phyloP scores from a whole-genome alignment of 768 basidiomycete genomes.

The Clavulina sp. region DNA sequence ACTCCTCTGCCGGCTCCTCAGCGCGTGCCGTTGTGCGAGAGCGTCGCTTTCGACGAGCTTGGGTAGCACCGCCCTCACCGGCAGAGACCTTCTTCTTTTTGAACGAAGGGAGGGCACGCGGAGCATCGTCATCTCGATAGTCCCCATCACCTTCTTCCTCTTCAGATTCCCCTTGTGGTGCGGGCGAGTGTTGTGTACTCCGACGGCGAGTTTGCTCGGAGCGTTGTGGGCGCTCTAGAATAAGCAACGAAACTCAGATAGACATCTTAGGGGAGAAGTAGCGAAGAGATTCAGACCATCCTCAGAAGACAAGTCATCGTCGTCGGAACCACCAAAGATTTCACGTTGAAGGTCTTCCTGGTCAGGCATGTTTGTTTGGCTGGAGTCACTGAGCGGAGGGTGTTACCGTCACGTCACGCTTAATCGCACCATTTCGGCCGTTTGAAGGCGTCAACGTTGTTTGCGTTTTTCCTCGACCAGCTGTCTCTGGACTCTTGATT shows the following conservation, averaged over 20 bases:
- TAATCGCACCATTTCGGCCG: neutral
- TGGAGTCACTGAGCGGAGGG: too few relatives aligned
- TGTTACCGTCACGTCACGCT: neutral
- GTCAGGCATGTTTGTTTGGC: neutral
- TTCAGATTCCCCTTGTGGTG: slow-evolving; percentile 23
- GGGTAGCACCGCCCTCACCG: slow-evolving; percentile 15
- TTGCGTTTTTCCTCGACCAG: neutral
- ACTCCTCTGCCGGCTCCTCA: slow-evolving; percentile 16
- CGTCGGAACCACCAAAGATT: slow-evolving; percentile 59
- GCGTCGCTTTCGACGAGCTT: too few relatives aligned
- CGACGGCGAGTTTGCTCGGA: slow-evolving; percentile 16
- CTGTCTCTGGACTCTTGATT: neutral
- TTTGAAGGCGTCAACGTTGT: too few relatives aligned
- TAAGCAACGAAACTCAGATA: slow-evolving; percentile 10
- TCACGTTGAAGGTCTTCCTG: slow-evolving; percentile 34
- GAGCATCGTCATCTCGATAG: slow-evolving; percentile 30
- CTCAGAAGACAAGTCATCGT: slow-evolving; percentile 67
- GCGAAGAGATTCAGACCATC: slow-evolving; percentile 23
- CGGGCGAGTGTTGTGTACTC: slow-evolving; percentile 16
- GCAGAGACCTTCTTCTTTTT: slow-evolving; percentile 15
- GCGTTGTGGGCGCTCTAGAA: slow-evolving; percentile 24
- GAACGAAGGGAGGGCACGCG: slow-evolving; percentile 16
- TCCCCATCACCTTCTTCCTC: slow-evolving; percentile 39
- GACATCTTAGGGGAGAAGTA: slow-evolving; percentile 5
- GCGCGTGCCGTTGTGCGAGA: too few relatives aligned